Evolutionary conservation across 768 basidiomycete species (phyloP), one percentile per base, ranked within the genome.

Genomic region (Albatrellus ellisii): DNA sequence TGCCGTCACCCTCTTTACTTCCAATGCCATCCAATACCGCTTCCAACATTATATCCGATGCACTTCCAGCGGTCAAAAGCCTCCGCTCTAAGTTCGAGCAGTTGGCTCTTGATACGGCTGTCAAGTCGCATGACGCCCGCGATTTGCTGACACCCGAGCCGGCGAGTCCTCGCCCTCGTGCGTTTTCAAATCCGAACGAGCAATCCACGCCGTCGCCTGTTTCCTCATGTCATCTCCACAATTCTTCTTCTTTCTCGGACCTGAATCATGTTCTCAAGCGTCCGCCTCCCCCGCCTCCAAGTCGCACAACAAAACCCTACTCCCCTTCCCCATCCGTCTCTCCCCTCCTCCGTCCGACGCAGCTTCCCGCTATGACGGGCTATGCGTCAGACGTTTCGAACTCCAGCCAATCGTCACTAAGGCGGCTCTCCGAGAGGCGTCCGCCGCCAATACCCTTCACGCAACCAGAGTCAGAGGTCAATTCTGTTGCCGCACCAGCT

Each of bases 51-150:
- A 29, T 29, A 8, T 31, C 39, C 8, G 26, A 18, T n/a, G 66
- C 76, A 27, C 63, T 69, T 14, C 72, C 73, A 28, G 75, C 81
- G 2, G 81, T 86, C 41, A 77, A 70, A 57, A 81, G 68, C 46
- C 64, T 87, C 14, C 72, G 72, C 34, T 81, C 78, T 24, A 72
- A 64, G 52, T 87, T 85, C 53, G 83, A 87, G 55, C 70, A 75
- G 50, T 60, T 83, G 20, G 77, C 80, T 3, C 62, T 64, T 35
- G 62, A 64, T 8, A 59, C 65, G 10, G 54, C 56, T 26, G 27
- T 45, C 26, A 29, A 20, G 14, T 18, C 39, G 9, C 26, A 20
- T 24, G 11, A 24, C 10, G 26, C n/a, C 4, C 39, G 39, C 28
- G 15, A 20, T 6, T 26, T 25, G 6, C 25, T 36, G 24, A 22